Conservation (phyloP, 192 early-diverging fungal species). For the Podochytrium sp. region DNA sequence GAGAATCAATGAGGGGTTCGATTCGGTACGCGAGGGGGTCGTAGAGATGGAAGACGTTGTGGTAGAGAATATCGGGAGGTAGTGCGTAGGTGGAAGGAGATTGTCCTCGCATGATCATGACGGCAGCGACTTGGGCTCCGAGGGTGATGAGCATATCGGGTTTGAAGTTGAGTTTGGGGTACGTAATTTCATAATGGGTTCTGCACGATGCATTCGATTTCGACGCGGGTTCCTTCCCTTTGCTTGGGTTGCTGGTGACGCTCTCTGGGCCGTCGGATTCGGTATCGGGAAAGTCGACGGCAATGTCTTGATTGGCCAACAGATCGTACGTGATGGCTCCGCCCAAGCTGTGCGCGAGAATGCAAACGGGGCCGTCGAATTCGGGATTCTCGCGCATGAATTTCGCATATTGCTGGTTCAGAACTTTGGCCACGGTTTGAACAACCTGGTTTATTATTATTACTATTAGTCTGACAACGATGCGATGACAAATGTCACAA, state of each 20-base stretch:
- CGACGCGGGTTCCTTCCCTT: not conserved
- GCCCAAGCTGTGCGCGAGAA: conserved; percentile 54
- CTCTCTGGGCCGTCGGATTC: too few relatives aligned
- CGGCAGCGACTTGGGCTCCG: conserved; percentile 53
- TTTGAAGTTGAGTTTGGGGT: conserved; percentile 48
- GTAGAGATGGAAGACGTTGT: conserved; percentile 56
- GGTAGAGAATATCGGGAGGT: conserved; percentile 37
- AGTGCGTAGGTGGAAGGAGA: conserved; percentile 28
- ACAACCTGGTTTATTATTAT: conserved; percentile 20
- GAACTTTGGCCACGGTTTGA: conserved; percentile 34
- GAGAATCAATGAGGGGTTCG: conserved; percentile 48
- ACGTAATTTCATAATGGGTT: conserved; percentile 46
- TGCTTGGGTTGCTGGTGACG: not conserved
- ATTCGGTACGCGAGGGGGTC: conserved; percentile 55
- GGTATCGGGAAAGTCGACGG: conserved; percentile 33
- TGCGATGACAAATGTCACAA: not conserved
- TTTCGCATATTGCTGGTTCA: conserved; percentile 41
- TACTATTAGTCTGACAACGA: conserved; percentile 31
- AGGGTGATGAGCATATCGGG: conserved; percentile 45
- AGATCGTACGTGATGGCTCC: conserved; percentile 52
- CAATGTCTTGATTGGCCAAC: conserved; percentile 41
- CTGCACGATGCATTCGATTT: not conserved
- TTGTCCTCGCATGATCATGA: conserved; percentile 53
- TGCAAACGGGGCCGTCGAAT: conserved; percentile 41
- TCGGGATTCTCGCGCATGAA: conserved; percentile 39